Percentiles rank a stretch among this genome's conserved stretches.
Conservation (phyloP, 2,329 filamentous ascomycete species). For the Pseudogymnoascus pannorum region DNA sequence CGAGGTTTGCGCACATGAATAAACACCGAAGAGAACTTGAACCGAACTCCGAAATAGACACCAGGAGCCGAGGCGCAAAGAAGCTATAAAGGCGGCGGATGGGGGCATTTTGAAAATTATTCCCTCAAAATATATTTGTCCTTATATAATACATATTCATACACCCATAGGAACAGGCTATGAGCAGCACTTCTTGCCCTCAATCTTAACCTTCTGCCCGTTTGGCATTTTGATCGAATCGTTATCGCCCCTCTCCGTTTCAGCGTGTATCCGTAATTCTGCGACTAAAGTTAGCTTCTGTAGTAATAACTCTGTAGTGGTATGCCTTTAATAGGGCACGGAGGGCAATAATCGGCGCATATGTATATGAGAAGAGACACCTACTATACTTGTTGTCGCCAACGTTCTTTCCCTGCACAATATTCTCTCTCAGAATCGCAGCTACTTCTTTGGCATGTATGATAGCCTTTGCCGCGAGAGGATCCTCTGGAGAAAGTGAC, state of each 20-base stretch:
- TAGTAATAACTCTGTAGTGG: not conserved
- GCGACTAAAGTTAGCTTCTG: conserved; percentile 13
- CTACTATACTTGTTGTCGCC: conserved; percentile 52
- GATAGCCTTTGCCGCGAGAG: conserved; percentile 57
- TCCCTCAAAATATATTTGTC: not conserved
- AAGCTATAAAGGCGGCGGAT: not conserved
- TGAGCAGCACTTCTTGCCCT: conserved; percentile 26
- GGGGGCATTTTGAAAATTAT: not conserved
- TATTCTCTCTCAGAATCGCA: conserved; percentile 68
- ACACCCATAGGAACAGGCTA: not conserved
- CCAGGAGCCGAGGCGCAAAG: not conserved
- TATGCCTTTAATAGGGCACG: not conserved
- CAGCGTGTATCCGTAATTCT: conserved; percentile 84
- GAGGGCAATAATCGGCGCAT: not conserved
- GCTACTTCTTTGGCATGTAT: conserved; percentile 78
- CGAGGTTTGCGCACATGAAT: not conserved
- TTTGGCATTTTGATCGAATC: conserved; percentile 67
- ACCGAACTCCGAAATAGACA: not conserved
- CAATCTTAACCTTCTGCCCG: conserved; percentile 28
- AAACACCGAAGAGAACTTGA: not conserved
- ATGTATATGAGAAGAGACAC: conserved; percentile 27
- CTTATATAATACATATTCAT: conserved; percentile 5
- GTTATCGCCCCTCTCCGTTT: conserved; percentile 90
- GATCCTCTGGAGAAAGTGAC: conserved; percentile 47
- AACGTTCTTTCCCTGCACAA: conserved; percentile 71